Evolutionary conservation across 768 basidiomycete genomes (phyloP), one percentile per base, ranked within the genome.

Genomic region (Chalciporus piperatus): DNA sequence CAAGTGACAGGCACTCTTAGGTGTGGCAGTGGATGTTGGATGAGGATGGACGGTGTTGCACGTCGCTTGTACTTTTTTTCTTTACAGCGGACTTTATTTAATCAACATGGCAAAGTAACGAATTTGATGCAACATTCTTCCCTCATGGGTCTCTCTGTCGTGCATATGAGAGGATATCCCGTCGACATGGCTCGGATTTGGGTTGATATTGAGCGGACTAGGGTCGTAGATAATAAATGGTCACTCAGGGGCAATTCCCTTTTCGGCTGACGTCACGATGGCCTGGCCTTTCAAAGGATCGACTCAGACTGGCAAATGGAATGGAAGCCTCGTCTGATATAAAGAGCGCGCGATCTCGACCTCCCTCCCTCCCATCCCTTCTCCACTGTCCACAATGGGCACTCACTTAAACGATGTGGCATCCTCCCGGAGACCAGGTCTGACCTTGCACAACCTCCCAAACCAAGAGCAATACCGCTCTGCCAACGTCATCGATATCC

Each of bases 41-140:
- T 28, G 14, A 40, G 23, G 52, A 56, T 49, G 56, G 60, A 60
- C 48, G 48, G 19, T 32, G 42, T 52, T 41, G 52, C 45, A 41
- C 60, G 45, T 52, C 48, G 45, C 48, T 52, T 64, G 63, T 66
- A 66, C 46, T 48, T 43, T 54, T 45, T 16, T 35, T 23, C 39
- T 38, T 52, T 62, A 49, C 23, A 48, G 54, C 8, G 58, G 63
- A 64, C 63, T 41, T 22, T 52, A 43, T 41, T 22, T 52, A 43
- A 32, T 47, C 47, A 47, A 53, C 30, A 38, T n/a, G n/a, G n/a
- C n/a, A n/a, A n/a, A n/a, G n/a, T n/a, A n/a, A n/a, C n/a, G n/a
- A n/a, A n/a, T n/a, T n/a, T n/a, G n/a, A n/a, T n/a, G n/a, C n/a
- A n/a, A n/a, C n/a, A n/a, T n/a, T n/a, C n/a, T n/a, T n/a, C n/a